phyloP scores from a whole-genome alignment of 768 basidiomycete genomes.

The Leccinum uliginosum region DNA sequence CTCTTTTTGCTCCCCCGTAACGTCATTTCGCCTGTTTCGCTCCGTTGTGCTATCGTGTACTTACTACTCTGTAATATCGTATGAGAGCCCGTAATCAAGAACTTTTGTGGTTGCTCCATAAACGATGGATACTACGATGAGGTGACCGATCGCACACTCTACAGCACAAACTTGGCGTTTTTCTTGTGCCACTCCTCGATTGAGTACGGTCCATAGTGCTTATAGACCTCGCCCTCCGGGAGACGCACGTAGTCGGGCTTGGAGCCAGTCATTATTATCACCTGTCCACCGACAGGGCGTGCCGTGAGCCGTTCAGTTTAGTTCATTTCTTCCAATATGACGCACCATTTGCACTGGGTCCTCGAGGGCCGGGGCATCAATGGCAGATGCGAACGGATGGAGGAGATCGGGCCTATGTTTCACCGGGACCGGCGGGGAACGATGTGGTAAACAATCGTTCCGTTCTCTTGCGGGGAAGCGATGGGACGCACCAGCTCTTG shows the following conservation, averaged over 20 bases:
- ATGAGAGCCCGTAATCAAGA: not conserved
- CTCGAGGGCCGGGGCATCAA: slow-evolving; percentile 57
- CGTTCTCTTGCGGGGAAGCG: not conserved
- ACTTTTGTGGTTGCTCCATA: not conserved
- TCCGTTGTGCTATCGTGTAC: slow-evolving; percentile 8
- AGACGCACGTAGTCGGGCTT: slow-evolving; percentile 59
- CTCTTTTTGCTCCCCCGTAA: slow-evolving; percentile 2
- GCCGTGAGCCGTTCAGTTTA: not conserved
- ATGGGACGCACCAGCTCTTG: slow-evolving; percentile 40
- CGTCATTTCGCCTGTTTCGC: slow-evolving; percentile 1
- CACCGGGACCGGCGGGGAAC: no score
- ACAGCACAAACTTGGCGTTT: slow-evolving; percentile 27
- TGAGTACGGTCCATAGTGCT: slow-evolving; percentile 7
- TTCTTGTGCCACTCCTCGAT: no score
- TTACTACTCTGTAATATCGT: slow-evolving; percentile 1
- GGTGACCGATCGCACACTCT: not conserved
- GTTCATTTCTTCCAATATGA: not conserved
- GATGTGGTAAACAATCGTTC: not conserved
- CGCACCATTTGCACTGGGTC: slow-evolving; percentile 48
- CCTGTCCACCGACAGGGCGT: slow-evolving; percentile 24
- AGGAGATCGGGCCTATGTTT: slow-evolving; percentile 54
- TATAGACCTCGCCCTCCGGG: slow-evolving; percentile 51
- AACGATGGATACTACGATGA: not conserved
- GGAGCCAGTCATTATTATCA: slow-evolving; percentile 42
- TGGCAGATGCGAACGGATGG: slow-evolving; percentile 66